A percentile compares a stretch with the other conserved stretches of the same genome.
Evolutionary conservation across 163 green algal genomes (phyloP).

Genomic region (Coccomyxa subellipsoidea): DNA sequence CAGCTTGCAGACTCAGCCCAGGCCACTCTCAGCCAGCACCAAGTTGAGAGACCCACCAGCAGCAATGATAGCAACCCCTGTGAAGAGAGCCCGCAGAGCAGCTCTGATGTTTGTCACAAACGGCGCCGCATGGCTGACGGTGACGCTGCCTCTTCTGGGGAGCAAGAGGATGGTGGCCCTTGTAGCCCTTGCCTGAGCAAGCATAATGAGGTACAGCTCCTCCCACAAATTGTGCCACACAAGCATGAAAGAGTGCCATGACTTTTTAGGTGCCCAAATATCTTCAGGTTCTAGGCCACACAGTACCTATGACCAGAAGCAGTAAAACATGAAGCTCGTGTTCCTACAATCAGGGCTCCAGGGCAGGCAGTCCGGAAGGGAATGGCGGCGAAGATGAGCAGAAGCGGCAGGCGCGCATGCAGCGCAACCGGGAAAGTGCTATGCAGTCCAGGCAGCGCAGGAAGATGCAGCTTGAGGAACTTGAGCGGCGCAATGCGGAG

Average conservation of each 20-base stretch:
- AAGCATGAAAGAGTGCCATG: too few species aligned
- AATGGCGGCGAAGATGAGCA: neutral
- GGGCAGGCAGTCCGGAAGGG: neutral
- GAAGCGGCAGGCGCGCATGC: constrained; percentile 17
- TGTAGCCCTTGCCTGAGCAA: neutral
- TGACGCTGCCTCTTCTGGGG: neutral
- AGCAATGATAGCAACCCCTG: neutral
- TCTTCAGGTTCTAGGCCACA: too few species aligned
- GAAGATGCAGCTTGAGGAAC: constrained; percentile 27
- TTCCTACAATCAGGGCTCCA: too few species aligned
- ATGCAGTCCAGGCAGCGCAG: constrained; percentile 27
- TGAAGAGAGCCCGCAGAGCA: neutral
- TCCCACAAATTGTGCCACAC: neutral
- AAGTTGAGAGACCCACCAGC: neutral
- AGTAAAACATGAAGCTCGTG: too few species aligned
- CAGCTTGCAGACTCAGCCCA: neutral
- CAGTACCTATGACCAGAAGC: too few species aligned
- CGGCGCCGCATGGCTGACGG: neutral
- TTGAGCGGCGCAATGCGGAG: constrained; percentile 21
- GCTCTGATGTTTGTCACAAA: neutral
- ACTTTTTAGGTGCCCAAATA: too few species aligned
- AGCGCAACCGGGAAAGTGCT: constrained; percentile 33
- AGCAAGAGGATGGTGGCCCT: neutral
- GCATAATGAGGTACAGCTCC: neutral
- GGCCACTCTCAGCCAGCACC: neutral